phyloP scores from a whole-genome alignment of 495 filamentous ascomycete species.

The Penicillium coffeae region DNA sequence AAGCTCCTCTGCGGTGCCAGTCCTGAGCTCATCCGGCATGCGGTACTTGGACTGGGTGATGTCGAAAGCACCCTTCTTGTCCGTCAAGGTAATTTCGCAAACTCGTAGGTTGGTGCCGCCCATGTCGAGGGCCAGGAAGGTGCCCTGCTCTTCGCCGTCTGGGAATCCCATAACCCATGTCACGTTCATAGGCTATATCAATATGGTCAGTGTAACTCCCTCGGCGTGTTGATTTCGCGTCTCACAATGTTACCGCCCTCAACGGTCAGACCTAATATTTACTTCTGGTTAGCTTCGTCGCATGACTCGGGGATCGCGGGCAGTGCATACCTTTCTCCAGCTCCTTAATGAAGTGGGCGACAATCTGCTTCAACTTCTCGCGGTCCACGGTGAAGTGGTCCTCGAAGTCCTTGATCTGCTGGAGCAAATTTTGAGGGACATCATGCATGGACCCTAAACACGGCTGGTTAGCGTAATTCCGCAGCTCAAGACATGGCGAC shows the following conservation, averaged over 20 bases:
- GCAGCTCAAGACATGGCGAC: conserved; percentile 16
- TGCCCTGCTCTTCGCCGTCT: conserved; percentile 83
- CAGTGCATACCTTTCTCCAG: conserved; percentile 69
- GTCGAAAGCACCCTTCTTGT: conserved; percentile 93
- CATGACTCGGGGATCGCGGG: background rate
- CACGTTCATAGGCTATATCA: conserved; percentile 87
- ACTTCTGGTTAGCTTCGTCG: conserved; percentile 1
- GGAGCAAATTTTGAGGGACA: conserved; percentile 77
- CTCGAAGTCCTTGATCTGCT: conserved; percentile 83
- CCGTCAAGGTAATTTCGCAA: conserved; percentile 88
- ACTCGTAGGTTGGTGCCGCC: conserved; percentile 97
- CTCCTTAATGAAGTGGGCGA: conserved; percentile 82
- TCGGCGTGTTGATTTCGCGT: background rate
- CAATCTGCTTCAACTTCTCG: conserved; percentile 81
- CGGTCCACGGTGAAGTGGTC: conserved; percentile 76
- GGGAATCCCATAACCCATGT: conserved; percentile 97
- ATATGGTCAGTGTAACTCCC: background rate
- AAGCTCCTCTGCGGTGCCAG: conserved; percentile 83
- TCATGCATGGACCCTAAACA: conserved; percentile 67
- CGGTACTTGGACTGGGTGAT: conserved; percentile 99
- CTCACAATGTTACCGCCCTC: conserved; percentile 92
- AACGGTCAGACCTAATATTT: conserved; percentile 63
- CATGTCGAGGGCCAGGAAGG: conserved; percentile 94
- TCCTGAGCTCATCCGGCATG: conserved; percentile 93
- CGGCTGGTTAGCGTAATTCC: conserved; percentile 18